Base-by-base conservation (phyloP, 148 eudicot genomes). In the Selenicereus undatus region DNA sequence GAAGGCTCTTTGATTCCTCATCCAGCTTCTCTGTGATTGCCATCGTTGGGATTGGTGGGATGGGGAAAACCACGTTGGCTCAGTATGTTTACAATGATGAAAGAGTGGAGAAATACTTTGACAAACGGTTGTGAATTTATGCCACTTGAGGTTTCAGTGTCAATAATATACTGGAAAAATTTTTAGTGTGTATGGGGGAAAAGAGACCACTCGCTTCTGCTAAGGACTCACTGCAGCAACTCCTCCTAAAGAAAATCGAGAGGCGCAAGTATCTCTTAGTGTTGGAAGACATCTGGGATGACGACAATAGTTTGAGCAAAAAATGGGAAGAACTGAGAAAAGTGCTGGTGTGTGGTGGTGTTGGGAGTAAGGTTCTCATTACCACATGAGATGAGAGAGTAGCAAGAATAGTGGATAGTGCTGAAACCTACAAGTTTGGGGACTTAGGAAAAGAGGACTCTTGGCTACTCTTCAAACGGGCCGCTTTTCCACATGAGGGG, bases 41-140 rank as follows among this genome's bases (percentile, higher is more conserved):
- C 24, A 16, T 78, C 27, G 74, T 78, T 26, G 81, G 81, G 74
- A 65, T 78, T 26, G 81, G 81, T 65, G 81, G 81, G 27, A 24
- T 78, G 1, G 74, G 81, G 0, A 78, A 78, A 22, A 78, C 74
- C 8, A 45, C 74, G 1, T 24, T 78, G 64, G 81, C 73, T 66
- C 30, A 66, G 17, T 66, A 27, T 27, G 71, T 66, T 1, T 66
- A 8, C 21, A 66, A 27, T 1, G 14, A 66, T 66, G 32, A 66
- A 9, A n/a, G 35, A 17, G 35, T 66, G 30, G 7, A 24, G 24
- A 64, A n/a, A 10, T 30, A 64, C 24, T 64, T 64, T 64, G 69
- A 64, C 24, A 1, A n/a, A 6, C 29, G 17, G 35, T 3, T 66
- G 26, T 66, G 71, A 35, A 35, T 66, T 66, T 27, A 27, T 26